These are phyloP conservation scores for Paraglomus brasilianum DNA, from an alignment of 192 early-diverging fungal genomes.

Conservation along the genomic window DNA sequence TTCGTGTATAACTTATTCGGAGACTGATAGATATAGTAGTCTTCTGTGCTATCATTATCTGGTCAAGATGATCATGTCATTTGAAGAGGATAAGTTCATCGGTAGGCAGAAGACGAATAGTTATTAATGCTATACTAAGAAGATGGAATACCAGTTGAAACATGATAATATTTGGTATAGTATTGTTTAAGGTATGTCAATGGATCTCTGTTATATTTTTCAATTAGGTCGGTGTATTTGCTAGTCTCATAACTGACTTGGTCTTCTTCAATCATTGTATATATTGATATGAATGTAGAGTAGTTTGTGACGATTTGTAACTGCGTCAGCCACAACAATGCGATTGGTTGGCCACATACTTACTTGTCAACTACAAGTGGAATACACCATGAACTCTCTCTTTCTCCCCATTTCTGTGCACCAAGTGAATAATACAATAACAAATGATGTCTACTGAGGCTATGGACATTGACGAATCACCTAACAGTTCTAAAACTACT, in stretches of 20 bases:
- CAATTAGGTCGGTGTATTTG: not conserved
- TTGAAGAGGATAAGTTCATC: not conserved
- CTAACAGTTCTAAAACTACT: constrained; percentile 1
- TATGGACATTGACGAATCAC: constrained; percentile 26
- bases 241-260: not conserved
- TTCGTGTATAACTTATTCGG: constrained; percentile 20
- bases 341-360: not conserved
- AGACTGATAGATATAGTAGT: constrained; percentile 30
- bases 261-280: too few species aligned
- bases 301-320: not conserved
- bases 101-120: not conserved
- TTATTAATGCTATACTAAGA: not conserved
- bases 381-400: not conserved
- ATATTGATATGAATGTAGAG: not conserved
- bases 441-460: not conserved
- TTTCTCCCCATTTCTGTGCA: not conserved
- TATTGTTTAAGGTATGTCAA: constrained; percentile 28
- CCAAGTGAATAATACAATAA: not conserved
- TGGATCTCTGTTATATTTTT: constrained; percentile 16
- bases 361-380: not conserved
- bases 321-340: not conserved
- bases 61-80: not conserved
- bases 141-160: constrained; percentile 2
- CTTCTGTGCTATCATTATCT: constrained; percentile 20
- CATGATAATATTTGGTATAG: constrained; percentile 27